Conservation (phyloP, 2,329 filamentous ascomycete genomes). For the Atkinsonella texensis region DNA sequence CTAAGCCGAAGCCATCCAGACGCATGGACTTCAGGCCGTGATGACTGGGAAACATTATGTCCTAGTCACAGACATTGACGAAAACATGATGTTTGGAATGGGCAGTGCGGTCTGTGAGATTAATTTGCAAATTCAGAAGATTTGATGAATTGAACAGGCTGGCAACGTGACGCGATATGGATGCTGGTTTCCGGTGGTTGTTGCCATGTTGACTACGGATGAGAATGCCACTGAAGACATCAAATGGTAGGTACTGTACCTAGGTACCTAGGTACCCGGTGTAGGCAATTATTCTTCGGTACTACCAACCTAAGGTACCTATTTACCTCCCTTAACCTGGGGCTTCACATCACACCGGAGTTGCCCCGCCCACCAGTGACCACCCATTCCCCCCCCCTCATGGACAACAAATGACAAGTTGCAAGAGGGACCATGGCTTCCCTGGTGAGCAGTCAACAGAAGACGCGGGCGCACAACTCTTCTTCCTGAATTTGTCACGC, state of each 20-base stretch:
- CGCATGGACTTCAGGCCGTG: not conserved
- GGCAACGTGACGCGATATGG: too few species aligned
- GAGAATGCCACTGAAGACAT: too few species aligned
- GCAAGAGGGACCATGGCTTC: not conserved
- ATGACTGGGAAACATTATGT: not conserved
- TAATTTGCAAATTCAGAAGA: too few species aligned
- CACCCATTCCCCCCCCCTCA: not conserved
- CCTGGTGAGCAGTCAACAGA: not conserved
- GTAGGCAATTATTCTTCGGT: not conserved
- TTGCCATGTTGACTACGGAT: too few species aligned
- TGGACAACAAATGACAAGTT: not conserved
- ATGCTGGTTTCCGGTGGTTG: too few species aligned
- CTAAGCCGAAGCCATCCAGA: slow-evolving; percentile 2
- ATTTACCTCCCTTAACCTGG: not conserved
- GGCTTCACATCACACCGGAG: not conserved
- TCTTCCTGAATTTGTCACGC: not conserved
- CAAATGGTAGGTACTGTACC: not conserved
- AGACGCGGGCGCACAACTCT: not conserved
- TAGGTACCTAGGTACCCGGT: not conserved
- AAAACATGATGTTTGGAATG: too few species aligned
- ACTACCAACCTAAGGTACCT: too few species aligned
- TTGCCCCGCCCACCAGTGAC: slow-evolving; percentile 1
- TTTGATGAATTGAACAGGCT: too few species aligned
- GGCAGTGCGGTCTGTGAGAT: too few species aligned
- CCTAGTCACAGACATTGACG: not conserved